Base-by-base conservation (phyloP, 2,329 filamentous ascomycete genomes). In the Sporothrix variecibatus region DNA sequence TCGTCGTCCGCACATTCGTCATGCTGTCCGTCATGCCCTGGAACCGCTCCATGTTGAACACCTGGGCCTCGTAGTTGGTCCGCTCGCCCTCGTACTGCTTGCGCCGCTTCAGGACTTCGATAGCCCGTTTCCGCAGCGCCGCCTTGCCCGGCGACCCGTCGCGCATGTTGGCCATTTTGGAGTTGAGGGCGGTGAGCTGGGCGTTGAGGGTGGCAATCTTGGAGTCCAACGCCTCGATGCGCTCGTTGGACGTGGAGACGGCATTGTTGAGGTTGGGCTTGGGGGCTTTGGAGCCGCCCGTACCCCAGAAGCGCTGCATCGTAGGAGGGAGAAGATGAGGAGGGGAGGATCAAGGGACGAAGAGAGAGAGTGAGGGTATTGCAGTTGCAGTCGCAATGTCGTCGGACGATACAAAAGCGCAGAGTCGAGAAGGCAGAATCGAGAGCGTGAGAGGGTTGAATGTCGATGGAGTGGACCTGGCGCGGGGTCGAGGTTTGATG, bases 31-130 rank as follows among this genome's bases (percentile, higher is more conserved):
- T 94, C 95, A 98, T 98, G 88, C 95, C 97, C 81, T 93, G 93
- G 2, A 95, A 95, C 84, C 98, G 95, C 85, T 98, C 95, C 95
- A 99, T 98, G 85, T 98, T 98, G 95, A 95, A 98, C 28, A 94
- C 94, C 84, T 99, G 96, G 77, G 92, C 89, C 84, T 97, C 93
- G 72, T 98, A 90, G 84, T 98, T 95, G 80, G 98, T 94, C 77
- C 95, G 94, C 84, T 98, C 94, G 3, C 90, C 88, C 84, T 99
- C 96, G 89, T 97, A 97, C 83, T 95, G 92, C 82, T 97, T 97
- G 78, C 95, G 92, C 75, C 94, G 93, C 84, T 97, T 94, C 2
- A 98, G 91, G 12, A 98, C 91, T 80, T 97, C 97, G 79, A 97
- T 91, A 1, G 95, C 95, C 81, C 98, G 98, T 80, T 97, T 92